Percentiles rank a stretch among this genome's conserved stretches.
Evolutionary conservation across 2,329 filamentous ascomycete species (phyloP).

Genomic region (Coniochaeta sp.): DNA sequence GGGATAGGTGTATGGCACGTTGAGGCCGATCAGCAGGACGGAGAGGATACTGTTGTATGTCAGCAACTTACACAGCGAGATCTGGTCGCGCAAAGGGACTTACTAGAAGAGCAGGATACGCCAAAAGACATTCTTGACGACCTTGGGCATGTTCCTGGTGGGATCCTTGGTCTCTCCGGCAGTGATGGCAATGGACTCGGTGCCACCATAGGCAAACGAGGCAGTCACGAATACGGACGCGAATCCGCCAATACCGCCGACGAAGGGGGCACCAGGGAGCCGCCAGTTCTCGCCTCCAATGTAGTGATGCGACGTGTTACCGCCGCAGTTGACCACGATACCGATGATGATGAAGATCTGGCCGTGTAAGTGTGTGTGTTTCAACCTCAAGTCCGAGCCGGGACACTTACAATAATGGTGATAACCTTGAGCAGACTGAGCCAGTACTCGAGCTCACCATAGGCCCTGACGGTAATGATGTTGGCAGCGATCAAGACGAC

Average conservation of each 20-base stretch:
- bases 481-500: constrained; percentile 45
- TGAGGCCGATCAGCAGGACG: constrained; percentile 48
- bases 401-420: constrained; percentile 35
- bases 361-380: constrained; percentile 16
- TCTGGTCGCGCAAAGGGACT: constrained; percentile 28
- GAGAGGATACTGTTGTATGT: constrained; percentile 27
- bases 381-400: constrained; percentile 5
- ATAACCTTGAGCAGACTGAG: constrained; percentile 47
- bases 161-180: constrained; percentile 61
- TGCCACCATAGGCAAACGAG: constrained; percentile 56
- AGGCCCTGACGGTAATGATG: constrained; percentile 43
- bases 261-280: constrained; percentile 54
- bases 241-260: constrained; percentile 58
- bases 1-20: constrained; percentile 49
- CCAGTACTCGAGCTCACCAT: constrained; percentile 53
- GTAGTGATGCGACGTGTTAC: constrained; percentile 43
- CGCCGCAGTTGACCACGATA: constrained; percentile 53
- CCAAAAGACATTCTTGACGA: constrained; percentile 61
- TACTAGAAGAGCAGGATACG: constrained; percentile 49
- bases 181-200: constrained; percentile 59
- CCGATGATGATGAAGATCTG: constrained; percentile 57
- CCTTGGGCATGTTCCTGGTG: constrained; percentile 50
- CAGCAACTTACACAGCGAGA: constrained; percentile 43
- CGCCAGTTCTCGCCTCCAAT: constrained; percentile 54
- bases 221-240: constrained; percentile 57